Percentiles rank a stretch among this genome's conserved stretches.
Conservation (phyloP, 805 yeast genomes). For the Helenozyma baotianmanensis region DNA sequence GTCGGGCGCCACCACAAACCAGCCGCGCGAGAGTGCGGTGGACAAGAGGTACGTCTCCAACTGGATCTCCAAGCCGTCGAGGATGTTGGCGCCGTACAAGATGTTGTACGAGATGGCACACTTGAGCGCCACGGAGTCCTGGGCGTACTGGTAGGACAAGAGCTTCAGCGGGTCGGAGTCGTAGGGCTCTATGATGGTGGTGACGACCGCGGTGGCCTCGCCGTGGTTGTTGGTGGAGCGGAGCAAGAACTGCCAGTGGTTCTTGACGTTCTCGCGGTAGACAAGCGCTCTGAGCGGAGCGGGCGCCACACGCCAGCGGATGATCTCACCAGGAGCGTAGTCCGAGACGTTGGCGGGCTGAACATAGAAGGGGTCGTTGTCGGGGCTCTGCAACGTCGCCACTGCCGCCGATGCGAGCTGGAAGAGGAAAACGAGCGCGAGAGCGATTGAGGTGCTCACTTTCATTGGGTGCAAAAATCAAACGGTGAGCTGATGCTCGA, state of each 20-base stretch:
- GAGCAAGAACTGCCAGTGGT: constrained; percentile 22
- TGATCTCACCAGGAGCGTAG: constrained; percentile 8
- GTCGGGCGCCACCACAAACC: constrained; percentile 31
- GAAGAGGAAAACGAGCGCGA: too few relatives aligned
- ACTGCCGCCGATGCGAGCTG: background rate
- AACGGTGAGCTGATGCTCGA: too few relatives aligned
- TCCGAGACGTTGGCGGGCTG: constrained; percentile 5
- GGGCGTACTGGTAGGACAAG: constrained; percentile 17
- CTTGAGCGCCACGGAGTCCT: constrained; percentile 18
- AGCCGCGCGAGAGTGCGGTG: constrained; percentile 22
- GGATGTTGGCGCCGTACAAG: constrained; percentile 10
- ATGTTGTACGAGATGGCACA: constrained; percentile 21
- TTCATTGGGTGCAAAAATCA: too few relatives aligned
- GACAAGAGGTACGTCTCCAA: constrained; percentile 13
- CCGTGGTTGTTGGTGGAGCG: constrained; percentile 19
- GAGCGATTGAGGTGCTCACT: too few relatives aligned
- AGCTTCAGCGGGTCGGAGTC: constrained; percentile 20
- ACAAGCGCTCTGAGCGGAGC: constrained; percentile 6
- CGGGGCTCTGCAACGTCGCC: constrained; percentile 2
- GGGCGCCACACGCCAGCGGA: constrained; percentile 6
- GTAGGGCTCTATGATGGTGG: constrained; percentile 21
- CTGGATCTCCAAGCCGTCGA: constrained; percentile 13
- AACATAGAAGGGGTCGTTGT: constrained; percentile 8
- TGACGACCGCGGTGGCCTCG: constrained; percentile 18
- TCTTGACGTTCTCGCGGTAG: constrained; percentile 8